Conservation (phyloP, 345 rosid species). For the Mercurialis annua region DNA sequence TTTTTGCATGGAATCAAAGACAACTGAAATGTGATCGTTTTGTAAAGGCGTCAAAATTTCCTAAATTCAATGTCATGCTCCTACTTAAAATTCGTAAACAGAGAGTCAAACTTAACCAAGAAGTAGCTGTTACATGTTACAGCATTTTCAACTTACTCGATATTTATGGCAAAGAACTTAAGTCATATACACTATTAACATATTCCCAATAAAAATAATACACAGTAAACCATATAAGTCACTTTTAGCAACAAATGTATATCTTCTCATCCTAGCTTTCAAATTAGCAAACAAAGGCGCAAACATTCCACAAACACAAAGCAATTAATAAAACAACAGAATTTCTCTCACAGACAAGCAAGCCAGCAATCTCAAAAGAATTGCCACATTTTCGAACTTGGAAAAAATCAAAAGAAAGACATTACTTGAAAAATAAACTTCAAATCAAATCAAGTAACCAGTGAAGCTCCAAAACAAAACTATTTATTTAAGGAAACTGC, state of each 20-base stretch:
- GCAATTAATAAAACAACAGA: background rate
- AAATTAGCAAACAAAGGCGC: background rate
- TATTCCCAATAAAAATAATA: background rate
- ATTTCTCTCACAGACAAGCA: background rate
- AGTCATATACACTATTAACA: background rate
- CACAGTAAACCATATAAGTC: background rate
- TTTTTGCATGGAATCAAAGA: background rate
- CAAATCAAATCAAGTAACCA: too few species aligned
- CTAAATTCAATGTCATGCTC: background rate
- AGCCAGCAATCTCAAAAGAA: background rate
- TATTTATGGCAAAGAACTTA: background rate
- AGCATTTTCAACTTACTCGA: background rate
- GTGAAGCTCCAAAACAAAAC: too few species aligned
- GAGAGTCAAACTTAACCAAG: background rate
- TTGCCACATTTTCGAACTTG: background rate
- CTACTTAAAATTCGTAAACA: background rate
- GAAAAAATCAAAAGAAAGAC: too few species aligned
- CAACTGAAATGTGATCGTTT: background rate
- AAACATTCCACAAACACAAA: background rate
- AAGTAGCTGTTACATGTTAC: background rate
- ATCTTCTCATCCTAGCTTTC: background rate
- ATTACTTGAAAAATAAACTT: too few species aligned
- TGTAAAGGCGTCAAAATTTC: background rate
- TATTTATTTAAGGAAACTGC: too few species aligned
- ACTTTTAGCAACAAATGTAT: background rate